Evolutionary conservation across 2,329 filamentous ascomycete genomes (phyloP).

Genomic region (Pseudogymnoascus sp.): DNA sequence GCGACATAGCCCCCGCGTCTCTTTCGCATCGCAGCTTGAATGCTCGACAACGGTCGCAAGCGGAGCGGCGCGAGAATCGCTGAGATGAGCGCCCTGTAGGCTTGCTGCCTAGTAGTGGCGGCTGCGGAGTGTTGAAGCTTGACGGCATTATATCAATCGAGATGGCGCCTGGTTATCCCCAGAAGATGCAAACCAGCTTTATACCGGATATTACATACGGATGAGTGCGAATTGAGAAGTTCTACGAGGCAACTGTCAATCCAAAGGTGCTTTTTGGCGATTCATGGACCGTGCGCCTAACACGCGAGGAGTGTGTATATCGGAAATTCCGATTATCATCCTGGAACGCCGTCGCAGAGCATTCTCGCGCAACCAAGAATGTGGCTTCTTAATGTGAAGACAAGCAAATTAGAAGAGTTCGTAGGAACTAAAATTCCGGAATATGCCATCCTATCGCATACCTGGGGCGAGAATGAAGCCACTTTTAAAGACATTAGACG

Average conservation of each 20-base stretch:
- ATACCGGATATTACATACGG: neutral
- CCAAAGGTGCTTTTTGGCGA: neutral
- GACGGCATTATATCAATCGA: conserved; percentile 1
- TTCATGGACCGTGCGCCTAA: neutral
- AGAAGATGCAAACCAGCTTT: neutral
- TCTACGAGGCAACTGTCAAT: neutral
- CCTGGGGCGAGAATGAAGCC: conserved; percentile 21
- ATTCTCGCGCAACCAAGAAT: conserved; percentile 1
- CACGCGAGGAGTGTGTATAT: neutral
- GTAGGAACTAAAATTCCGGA: conserved; percentile 17
- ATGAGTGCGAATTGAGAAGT: neutral
- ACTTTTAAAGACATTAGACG: conserved; percentile 30
- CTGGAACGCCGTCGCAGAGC: neutral
- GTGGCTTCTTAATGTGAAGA: conserved; percentile 11
- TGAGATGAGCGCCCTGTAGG: neutral
- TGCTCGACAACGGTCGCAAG: neutral
- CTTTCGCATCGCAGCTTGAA: neutral
- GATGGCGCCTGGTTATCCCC: neutral
- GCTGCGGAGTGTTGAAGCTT: neutral
- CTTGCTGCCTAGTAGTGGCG: neutral
- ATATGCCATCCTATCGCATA: conserved; percentile 21
- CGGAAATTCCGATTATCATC: neutral
- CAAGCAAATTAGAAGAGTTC: conserved; percentile 15
- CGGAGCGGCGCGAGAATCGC: neutral
- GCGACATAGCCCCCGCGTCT: neutral